Conservation (phyloP, 176 grass and related monocot species). For the Microstegium vimineum region DNA sequence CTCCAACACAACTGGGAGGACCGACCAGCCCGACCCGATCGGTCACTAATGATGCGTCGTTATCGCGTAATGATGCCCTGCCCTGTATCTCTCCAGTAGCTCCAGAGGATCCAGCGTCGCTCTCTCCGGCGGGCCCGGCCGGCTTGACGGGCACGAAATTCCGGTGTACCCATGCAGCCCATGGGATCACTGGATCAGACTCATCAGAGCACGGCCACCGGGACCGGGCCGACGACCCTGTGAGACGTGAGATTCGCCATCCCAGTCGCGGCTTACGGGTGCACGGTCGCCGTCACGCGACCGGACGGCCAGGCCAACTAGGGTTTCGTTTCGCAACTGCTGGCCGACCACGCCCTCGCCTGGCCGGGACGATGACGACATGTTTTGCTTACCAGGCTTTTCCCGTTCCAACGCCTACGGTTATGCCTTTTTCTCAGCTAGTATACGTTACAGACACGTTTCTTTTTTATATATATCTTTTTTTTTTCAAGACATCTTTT, state of each 20-base stretch:
- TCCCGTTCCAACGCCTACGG: background rate
- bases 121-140: conserved; percentile 7
- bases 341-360: background rate
- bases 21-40: background rate
- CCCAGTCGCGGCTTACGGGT: too few relatives aligned
- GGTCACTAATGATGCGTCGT: background rate
- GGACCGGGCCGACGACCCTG: background rate
- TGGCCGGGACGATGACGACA: background rate
- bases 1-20: background rate
- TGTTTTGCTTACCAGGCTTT: background rate
- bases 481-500: background rate
- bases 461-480: background rate
- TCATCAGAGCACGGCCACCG: background rate
- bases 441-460: background rate
- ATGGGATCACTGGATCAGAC: too few relatives aligned
- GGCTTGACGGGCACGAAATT: background rate
- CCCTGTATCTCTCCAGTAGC: background rate
- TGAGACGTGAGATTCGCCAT: too few relatives aligned
- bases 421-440: background rate
- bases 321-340: conserved; percentile 15
- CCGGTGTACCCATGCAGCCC: conserved; percentile 12
- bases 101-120: background rate
- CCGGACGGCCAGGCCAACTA: background rate
- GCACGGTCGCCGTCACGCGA: conserved; percentile 30
- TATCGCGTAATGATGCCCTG: background rate